Evolutionary conservation across 2,329 filamentous ascomycete genomes (phyloP), one percentile per base, ranked within the genome.

Genomic region (Epichloe gansuensis): DNA sequence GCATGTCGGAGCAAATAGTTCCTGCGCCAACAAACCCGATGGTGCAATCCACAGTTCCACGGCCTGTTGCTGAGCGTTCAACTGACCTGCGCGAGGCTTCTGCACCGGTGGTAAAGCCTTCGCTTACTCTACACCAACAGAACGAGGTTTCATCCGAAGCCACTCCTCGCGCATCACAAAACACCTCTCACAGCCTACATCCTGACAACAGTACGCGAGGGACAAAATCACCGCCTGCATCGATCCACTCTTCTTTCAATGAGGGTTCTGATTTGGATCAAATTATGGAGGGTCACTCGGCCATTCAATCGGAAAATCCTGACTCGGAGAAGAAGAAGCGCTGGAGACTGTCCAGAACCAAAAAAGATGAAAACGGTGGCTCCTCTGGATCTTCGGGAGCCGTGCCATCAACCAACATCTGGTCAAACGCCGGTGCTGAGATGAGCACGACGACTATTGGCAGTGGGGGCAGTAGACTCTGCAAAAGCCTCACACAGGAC

Each of bases 261-360:
- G 89, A 94, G 58, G 81, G 84, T 23, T 95, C 89, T 0, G 89
- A 95, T 62, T 64, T 82, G 34, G 89, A 95, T 56, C 82, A 85
- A 55, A 66, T 76, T 9, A 46, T 59, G 7, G 87, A 89, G 31
- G 85, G 89, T 35, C 59, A 67, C 0, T 60, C 63, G 6, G 59
- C 66, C 5, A 52, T 59, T 27, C 58, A 59, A n/a, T 50, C 65
- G 38, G 74, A 75, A 4, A 65, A 67, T 43, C 72, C 80, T 13
- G 82, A 85, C 50, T 82, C 78, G 59, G 82, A 86, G 50, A 86
- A 82, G 66, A 85, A 84, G 61, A 80, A 77, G 53, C 81, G 85
- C 31, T 80, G 78, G 72, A 88, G 89, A 72, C 74, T 89, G 50
- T 85, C 88, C 17, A 82, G 82, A 21, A 76, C 60, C 35, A 66